These are phyloP conservation scores for Mucuna pruriens DNA, from an alignment of 306 rosid genomes.

Conservation along the genomic window DNA sequence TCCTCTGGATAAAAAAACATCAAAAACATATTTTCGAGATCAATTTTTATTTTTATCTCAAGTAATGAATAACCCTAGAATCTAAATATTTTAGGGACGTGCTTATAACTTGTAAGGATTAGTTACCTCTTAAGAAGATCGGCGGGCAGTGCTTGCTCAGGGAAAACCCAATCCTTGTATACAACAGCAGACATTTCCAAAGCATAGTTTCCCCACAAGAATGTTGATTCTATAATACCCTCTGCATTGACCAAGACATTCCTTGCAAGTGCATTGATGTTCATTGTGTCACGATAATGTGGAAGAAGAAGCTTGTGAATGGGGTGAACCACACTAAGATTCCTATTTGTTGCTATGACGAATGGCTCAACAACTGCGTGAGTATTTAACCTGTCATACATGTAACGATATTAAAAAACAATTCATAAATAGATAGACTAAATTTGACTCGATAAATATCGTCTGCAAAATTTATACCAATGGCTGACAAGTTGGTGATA, in stretches of 20 bases:
- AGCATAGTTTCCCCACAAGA: conserved; percentile 42
- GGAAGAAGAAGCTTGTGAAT: conserved; percentile 44
- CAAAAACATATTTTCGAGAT: too few species aligned
- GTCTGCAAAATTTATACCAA: conserved; percentile 50
- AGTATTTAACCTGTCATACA: conserved; percentile 65
- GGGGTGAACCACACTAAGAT: conserved; percentile 52
- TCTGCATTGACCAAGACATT: conserved; percentile 47
- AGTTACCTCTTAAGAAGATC: conserved; percentile 54
- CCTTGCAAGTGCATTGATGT: conserved; percentile 46
- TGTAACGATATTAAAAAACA: not conserved
- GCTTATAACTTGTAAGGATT: not conserved
- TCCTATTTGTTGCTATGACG: conserved; percentile 50
- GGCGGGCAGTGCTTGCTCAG: conserved; percentile 47
- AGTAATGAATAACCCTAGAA: not conserved
- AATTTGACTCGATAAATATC: not conserved
- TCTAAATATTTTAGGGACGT: not conserved
- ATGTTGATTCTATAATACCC: conserved; percentile 50
- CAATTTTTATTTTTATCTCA: not conserved
- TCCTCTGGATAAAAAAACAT: conserved; percentile 60
- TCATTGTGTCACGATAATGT: conserved; percentile 54
- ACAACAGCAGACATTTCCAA: conserved; percentile 48
- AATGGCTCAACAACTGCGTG: conserved; percentile 85
- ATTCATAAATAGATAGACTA: not conserved
- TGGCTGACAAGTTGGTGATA: conserved; percentile 76
- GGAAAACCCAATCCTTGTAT: conserved; percentile 47